Evolutionary conservation across 345 rosid genomes (phyloP), one percentile per base, ranked within the genome.

Genomic region (Geranium rotundifolium): DNA sequence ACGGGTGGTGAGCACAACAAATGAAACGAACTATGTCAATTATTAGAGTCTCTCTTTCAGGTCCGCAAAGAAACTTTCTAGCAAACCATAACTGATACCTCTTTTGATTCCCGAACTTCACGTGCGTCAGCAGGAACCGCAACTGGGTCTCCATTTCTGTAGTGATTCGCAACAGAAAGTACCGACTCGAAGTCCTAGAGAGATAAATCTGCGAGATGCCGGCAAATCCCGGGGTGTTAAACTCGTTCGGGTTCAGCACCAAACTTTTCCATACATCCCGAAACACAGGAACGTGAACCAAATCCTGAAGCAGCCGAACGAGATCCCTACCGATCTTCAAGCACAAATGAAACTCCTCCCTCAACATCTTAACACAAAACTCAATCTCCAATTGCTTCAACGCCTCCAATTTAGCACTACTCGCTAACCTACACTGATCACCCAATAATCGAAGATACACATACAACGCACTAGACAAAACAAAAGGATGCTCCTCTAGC

Each of bases 301-400:
- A 62, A 58, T 89, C 96, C 57, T 89, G 98, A 19, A 89, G 72
- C 61, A 92, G 63, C 67, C 95, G 65, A 50, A 84, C 39, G 58
- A 87, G 81, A 65, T 87, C 96, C 73, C 96, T 80, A 54, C 96
- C 98, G 10, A 85, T 75, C 77, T 81, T 81, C 71, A 84, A 73
- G 72, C 88, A 72, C 69, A 85, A 73, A 64, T 61, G 65, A 63
- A 85, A 63, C 58, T 87, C 82, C 75, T 79, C 86, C 63, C 81
- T 89, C 74, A 92, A 77, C 91, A 92, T 80, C 76, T 75, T 89
- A 13, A 83, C 68, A 72, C 95, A 89, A 75, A 85, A 84, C 17
- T 64, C 75, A n/a, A 81, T 79, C 79, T 87, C 98, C 59, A 87
- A 23, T 5, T 23, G 56, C 79, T 73, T 87, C 69, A 92, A 71